Conservation (phyloP, 257 asterid genomes). For the Echium plantagineum region DNA sequence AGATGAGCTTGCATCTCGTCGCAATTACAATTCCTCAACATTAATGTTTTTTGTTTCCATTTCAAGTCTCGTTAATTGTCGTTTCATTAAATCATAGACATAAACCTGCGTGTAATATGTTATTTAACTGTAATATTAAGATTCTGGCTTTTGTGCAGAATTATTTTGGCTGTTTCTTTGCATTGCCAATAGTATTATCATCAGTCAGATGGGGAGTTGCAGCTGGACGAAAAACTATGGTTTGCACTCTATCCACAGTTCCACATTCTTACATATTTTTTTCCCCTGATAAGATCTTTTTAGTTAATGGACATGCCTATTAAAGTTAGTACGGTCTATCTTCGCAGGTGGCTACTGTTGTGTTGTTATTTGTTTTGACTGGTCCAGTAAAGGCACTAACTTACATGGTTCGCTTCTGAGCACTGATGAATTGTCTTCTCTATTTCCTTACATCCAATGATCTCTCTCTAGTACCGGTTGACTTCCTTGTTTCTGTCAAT, state of each 20-base stretch:
- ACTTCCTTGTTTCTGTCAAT: not conserved
- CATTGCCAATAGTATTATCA: conserved; percentile 84
- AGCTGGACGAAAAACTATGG: conserved; percentile 96
- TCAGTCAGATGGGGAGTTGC: conserved; percentile 89
- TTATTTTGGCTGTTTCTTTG: conserved; percentile 83
- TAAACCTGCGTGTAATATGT: not conserved
- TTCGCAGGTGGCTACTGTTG: conserved; percentile 69
- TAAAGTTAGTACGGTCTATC: conserved; percentile 10
- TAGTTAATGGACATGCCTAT: not conserved
- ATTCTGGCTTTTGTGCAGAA: conserved; percentile 38
- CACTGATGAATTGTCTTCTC: not conserved
- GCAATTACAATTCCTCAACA: no score
- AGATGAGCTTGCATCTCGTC: no score
- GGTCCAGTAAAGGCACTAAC: conserved; percentile 94
- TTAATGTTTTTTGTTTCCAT: no score
- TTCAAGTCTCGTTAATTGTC: no score
- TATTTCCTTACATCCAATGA: conserved; percentile 5
- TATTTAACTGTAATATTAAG: not conserved
- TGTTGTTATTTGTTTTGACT: conserved; percentile 70
- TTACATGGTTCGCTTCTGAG: conserved; percentile 42
- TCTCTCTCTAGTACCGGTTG: not conserved
- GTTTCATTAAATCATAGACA: no score
- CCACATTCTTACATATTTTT: not conserved
- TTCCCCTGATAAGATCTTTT: not conserved
- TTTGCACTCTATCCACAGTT: conserved; percentile 11